phyloP scores from a whole-genome alignment of 179 eudicot genomes.

The Silene coronaria region DNA sequence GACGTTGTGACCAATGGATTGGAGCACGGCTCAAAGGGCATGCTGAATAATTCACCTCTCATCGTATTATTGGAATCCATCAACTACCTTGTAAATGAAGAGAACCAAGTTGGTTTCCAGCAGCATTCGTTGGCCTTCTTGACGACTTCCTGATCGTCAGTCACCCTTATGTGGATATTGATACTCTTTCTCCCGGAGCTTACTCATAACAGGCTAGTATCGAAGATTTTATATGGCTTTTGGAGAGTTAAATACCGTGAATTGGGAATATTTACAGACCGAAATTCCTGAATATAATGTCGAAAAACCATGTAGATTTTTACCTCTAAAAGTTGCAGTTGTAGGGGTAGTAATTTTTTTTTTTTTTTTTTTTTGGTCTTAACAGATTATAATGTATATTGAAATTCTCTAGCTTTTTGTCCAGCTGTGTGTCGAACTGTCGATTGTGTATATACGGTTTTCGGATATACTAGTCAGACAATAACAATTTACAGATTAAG shows the following conservation, averaged over 20 bases:
- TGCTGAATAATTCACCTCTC: conserved; percentile 14
- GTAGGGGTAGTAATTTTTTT: conserved; percentile 5
- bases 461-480: too few relatives aligned
- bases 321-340: conserved; percentile 21
- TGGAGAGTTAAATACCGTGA: too few relatives aligned
- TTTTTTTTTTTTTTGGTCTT: too few relatives aligned
- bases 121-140: conserved; percentile 7
- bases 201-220: too few relatives aligned
- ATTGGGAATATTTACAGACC: neutral
- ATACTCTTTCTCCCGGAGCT: too few relatives aligned
- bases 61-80: conserved; percentile 15
- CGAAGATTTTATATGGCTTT: too few relatives aligned
- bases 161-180: neutral
- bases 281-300: conserved; percentile 21
- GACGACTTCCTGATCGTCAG: conserved; percentile 9
- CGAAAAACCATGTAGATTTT: conserved; percentile 32
- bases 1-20: conserved; percentile 13
- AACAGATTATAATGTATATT: too few relatives aligned
- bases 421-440: too few relatives aligned
- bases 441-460: too few relatives aligned
- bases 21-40: conserved; percentile 18
- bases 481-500: too few relatives aligned
- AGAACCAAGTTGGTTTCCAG: conserved; percentile 15
- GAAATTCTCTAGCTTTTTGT: too few relatives aligned
- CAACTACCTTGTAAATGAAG: conserved; percentile 24